Evolutionary conservation across 2,329 filamentous ascomycete genomes (phyloP), one percentile per base, ranked within the genome.

Genomic region (Cytospora paraplurivora): DNA sequence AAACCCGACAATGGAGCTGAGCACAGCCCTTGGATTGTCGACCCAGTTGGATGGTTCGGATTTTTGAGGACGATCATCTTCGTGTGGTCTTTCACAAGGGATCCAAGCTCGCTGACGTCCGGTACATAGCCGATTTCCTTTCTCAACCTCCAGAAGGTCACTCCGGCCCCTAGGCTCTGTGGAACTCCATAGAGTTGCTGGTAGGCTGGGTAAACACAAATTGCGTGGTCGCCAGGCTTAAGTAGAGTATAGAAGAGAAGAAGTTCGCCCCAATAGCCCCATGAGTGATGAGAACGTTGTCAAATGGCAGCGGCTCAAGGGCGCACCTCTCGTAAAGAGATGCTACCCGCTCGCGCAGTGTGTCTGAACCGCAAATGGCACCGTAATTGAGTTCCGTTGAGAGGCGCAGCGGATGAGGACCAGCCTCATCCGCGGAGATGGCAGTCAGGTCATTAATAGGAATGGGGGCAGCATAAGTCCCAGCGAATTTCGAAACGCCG

Each of bases 131-230:
- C 81, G 56, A 91, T 82, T 27, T 86, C 79, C 47, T 84, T 81
- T 56, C 81, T 82, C 10, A 92, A 81, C 72, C 85, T 86, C 92
- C 92, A 96, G 12, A 94, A 74, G 50, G 87, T 87, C 17, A 96
- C 89, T 64, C 91, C 85, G 1, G 91, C 91, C 0, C 92, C 92
- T 6, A 96, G 77, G 44, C 87, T 89, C 68, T 82, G 81, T 0
- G 92, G 91, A 0, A 96, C 85, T 11, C 86, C 80, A 72, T 94
- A 95, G 1, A 96, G 82, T 70, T 95, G 91, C 73, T 95, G 91
- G 71, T 95, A 96, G 0, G 91, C 94, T 13, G 93, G 92, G 72
- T 93, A 91, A 63, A 95, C 90, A 71, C 91, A 95, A 64, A 96
- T 84, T 54, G 94, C 89, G 80, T 96, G 92, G 72, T 96, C 91